A percentile compares a stretch with the other conserved stretches of the same genome.
These are phyloP conservation scores for Sporothrix brunneoviolacea DNA, from an alignment of 2,329 filamentous ascomycete genomes.

Conservation along the genomic window DNA sequence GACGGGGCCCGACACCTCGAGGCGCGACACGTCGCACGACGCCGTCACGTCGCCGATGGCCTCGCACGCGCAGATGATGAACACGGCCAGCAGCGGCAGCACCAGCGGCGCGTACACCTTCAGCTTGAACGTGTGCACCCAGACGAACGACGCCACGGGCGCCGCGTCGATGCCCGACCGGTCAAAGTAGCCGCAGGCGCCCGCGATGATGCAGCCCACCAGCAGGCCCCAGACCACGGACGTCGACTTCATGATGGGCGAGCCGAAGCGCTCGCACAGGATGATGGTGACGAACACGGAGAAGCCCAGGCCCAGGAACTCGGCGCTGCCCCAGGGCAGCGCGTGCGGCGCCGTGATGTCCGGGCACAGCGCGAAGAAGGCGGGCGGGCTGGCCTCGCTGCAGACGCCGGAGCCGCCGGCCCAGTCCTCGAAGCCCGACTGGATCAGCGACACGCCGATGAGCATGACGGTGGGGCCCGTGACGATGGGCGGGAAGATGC, in stretches of 20 bases:
- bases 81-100: constrained; percentile 62
- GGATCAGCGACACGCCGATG: constrained; percentile 67
- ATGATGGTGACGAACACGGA: constrained; percentile 75
- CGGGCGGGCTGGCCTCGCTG: constrained; percentile 39
- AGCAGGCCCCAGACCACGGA: constrained; percentile 69
- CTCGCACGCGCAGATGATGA: constrained; percentile 69
- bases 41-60: constrained; percentile 76
- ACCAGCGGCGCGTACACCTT: constrained; percentile 67
- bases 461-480: constrained; percentile 45
- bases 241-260: constrained; percentile 77
- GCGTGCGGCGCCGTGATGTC: constrained; percentile 61
- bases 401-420: constrained; percentile 64
- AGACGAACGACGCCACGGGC: constrained; percentile 67
- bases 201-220: constrained; percentile 71
- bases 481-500: constrained; percentile 67
- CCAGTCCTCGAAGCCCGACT: constrained; percentile 70
- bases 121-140: constrained; percentile 71
- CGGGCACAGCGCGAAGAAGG: constrained; percentile 59
- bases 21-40: constrained; percentile 70
- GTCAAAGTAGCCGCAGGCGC: constrained; percentile 72
- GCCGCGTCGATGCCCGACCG: constrained; percentile 63
- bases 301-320: constrained; percentile 75
- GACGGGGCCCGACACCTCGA: constrained; percentile 63
- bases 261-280: constrained; percentile 71
- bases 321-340: constrained; percentile 69